These are phyloP conservation scores for Nemania serpens DNA, from an alignment of 2,329 filamentous ascomycete genomes.

Conservation along the genomic window DNA sequence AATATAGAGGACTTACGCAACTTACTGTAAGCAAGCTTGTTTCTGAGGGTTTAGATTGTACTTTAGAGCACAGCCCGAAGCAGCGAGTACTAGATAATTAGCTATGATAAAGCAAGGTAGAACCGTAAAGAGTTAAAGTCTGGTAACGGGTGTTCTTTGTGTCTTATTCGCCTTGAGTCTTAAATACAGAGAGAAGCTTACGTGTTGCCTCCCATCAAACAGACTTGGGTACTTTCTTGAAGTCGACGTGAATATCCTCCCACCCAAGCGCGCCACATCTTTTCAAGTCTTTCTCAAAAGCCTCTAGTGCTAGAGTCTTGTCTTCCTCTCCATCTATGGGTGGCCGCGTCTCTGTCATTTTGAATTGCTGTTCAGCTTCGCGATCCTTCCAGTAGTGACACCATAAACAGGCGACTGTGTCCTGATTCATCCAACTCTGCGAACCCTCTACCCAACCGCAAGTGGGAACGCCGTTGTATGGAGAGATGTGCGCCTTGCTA, in stretches of 20 bases:
- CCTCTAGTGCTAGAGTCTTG: slow-evolving; percentile 10
- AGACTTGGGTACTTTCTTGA: slow-evolving; percentile 17
- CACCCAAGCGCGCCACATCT: slow-evolving; percentile 16
- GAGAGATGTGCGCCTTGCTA: not conserved
- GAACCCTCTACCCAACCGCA: slow-evolving; percentile 16
- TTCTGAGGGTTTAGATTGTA: too few relatives aligned
- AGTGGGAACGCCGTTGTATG: slow-evolving; percentile 19
- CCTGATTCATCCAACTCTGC: slow-evolving; percentile 6
- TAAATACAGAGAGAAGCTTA: not conserved
- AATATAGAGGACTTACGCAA: too few relatives aligned
- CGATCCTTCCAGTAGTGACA: slow-evolving; percentile 22
- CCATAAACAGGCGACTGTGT: slow-evolving; percentile 18
- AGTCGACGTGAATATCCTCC: slow-evolving; percentile 23
- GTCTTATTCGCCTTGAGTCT: too few relatives aligned
- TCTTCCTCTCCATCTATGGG: slow-evolving; percentile 13
- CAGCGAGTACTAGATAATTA: too few relatives aligned
- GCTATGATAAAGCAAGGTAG: too few relatives aligned
- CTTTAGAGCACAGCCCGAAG: too few relatives aligned
- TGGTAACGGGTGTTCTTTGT: too few relatives aligned
- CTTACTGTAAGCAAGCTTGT: too few relatives aligned
- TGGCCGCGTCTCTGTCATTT: slow-evolving; percentile 12
- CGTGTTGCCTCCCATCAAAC: not conserved
- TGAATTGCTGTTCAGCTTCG: slow-evolving; percentile 19
- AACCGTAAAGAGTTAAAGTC: too few relatives aligned
- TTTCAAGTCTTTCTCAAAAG: slow-evolving; percentile 17